Percentiles rank a stretch among this genome's conserved stretches.
Conservation (phyloP, 2,329 filamentous ascomycete genomes). For the Neonectria neomacrospora region DNA sequence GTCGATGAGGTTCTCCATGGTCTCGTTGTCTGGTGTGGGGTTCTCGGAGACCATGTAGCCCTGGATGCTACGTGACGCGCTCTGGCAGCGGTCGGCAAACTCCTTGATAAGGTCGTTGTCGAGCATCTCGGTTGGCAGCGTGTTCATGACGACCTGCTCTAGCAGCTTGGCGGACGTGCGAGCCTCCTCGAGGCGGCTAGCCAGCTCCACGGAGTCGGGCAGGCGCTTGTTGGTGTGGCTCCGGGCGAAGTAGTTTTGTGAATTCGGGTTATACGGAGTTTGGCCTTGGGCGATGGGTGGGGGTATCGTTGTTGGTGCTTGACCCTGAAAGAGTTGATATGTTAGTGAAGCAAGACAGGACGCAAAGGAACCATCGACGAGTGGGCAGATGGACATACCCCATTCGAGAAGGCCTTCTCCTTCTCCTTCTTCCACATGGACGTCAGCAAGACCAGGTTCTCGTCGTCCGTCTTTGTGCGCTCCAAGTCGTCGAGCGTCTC, state of each 20-base stretch:
- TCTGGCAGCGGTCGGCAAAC: slow-evolving; percentile 86
- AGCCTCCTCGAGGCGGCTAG: slow-evolving; percentile 87
- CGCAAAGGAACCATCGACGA: neutral
- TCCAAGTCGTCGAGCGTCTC: slow-evolving; percentile 88
- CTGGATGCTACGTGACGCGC: slow-evolving; percentile 84
- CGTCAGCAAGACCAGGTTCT: slow-evolving; percentile 75
- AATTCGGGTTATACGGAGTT: slow-evolving; percentile 49
- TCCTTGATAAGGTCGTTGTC: slow-evolving; percentile 91
- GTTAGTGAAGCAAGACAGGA: slow-evolving; percentile 24
- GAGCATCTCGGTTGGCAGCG: slow-evolving; percentile 78
- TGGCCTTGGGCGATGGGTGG: slow-evolving; percentile 21
- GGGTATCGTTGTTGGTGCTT: slow-evolving; percentile 31
- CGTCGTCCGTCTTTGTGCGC: slow-evolving; percentile 76
- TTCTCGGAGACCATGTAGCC: slow-evolving; percentile 83
- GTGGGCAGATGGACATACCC: slow-evolving; percentile 53
- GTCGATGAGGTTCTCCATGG: slow-evolving; percentile 92
- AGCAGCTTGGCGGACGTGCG: slow-evolving; percentile 90
- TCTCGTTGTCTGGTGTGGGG: slow-evolving; percentile 89
- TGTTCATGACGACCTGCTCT: slow-evolving; percentile 90
- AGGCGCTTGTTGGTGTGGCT: slow-evolving; percentile 60
- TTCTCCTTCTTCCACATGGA: slow-evolving; percentile 94
- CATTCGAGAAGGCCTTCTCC: slow-evolving; percentile 66
- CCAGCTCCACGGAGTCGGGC: slow-evolving; percentile 80
- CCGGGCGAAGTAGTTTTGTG: slow-evolving; percentile 68
- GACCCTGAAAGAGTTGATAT: slow-evolving; percentile 29